Base-by-base conservation (phyloP, 441 rosid genomes). In the Croton setiger region DNA sequence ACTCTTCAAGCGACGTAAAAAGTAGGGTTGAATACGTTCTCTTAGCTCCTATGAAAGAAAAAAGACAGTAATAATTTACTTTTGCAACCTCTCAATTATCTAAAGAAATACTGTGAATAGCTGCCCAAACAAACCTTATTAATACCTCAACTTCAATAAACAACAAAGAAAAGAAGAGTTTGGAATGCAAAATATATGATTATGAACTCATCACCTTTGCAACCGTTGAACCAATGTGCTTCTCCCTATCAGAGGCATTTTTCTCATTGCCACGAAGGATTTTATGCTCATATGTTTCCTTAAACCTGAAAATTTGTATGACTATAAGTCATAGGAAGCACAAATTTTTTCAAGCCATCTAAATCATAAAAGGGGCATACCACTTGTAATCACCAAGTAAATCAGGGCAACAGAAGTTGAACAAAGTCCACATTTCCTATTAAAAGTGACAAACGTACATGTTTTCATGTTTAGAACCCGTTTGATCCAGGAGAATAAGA, bases 351-450 rank as follows among this genome's bases (percentile, higher is more conserved):
- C 56, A 76, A 70, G 20, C 45, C 54, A 48, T 65, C 45, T 36
- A 31, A 64, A 66, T 67, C 11, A 66, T 69, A 8, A 41, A 60
- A 77, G 72, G 65, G 59, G 35, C 69, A 73, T 85, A 94, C 98
- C 88, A 78, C 61, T 90, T 92, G 76, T 86, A 77, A 79, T 94
- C 99, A 67, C 93, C 94, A 58, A 94, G 81, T 72, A 94, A 79
- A 64, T 77, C 87, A 69, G 99, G 99, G 72, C 96, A 94, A 75
- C 90, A 84, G 73, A 94, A 94, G 85, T 92, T 86, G 79, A 94
- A 92, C 75, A 94, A 76, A 63, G 99, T 95, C 99, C 99, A 94
- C 36, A 94, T 66, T 83, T 94, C 99, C 98, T 94, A 55, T 75
- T 60, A 53, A 71, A 75, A 62, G 21, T 49, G 72, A 75, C 55